Conservation (phyloP, 441 rosid genomes). For the Populus trichocarpa region DNA sequence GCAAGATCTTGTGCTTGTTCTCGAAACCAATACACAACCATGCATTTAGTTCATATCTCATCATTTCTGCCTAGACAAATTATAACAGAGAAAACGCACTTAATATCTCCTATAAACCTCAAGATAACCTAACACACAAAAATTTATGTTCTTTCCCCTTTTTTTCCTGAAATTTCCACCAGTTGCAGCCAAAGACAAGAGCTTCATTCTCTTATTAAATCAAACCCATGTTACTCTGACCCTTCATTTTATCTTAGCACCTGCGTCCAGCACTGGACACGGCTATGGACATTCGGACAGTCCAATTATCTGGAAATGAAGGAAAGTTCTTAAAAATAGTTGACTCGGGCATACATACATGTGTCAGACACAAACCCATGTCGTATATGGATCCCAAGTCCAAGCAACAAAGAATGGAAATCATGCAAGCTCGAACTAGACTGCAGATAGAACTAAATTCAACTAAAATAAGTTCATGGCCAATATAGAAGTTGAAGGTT, state of each 20-base stretch:
- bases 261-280: too few relatives aligned
- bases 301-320: too few relatives aligned
- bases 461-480: neutral
- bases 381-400: too few relatives aligned
- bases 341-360: too few relatives aligned
- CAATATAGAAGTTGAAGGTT: slow-evolving; percentile 2
- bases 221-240: neutral
- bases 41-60: neutral
- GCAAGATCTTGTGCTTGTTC: neutral
- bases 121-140: neutral
- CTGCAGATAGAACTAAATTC: neutral
- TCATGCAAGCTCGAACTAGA: neutral
- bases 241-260: too few relatives aligned
- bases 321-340: too few relatives aligned
- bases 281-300: too few relatives aligned
- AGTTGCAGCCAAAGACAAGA: neutral
- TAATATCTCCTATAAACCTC: neutral
- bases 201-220: neutral
- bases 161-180: neutral
- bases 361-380: too few relatives aligned
- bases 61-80: neutral
- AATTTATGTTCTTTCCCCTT: neutral
- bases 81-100: neutral
- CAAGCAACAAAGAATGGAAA: too few relatives aligned
- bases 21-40: neutral